A percentile compares a stretch with the other conserved stretches of the same genome.
Conservation (phyloP, 495 filamentous ascomycete species). For the Penicillium verhagenii region DNA sequence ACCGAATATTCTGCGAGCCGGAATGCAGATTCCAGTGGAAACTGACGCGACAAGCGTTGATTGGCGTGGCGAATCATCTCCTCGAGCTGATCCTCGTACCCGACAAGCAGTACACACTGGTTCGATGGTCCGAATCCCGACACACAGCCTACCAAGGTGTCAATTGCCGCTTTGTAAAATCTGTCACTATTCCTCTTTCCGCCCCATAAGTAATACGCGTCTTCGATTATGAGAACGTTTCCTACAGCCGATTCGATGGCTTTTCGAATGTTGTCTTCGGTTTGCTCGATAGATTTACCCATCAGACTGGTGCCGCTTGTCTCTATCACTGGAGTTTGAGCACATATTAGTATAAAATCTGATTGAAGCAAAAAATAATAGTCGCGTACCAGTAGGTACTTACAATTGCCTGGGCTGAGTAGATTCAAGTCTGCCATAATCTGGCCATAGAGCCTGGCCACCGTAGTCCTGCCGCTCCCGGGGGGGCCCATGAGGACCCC, state of each 20-base stretch:
- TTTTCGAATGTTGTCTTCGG: not conserved
- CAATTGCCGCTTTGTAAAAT: not conserved
- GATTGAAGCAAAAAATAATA: no score
- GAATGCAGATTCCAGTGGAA: not conserved
- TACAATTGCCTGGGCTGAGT: not conserved
- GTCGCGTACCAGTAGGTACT: not conserved
- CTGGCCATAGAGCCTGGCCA: not conserved
- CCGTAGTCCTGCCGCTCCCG: not conserved
- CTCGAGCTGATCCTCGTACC: not conserved
- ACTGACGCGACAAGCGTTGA: not conserved
- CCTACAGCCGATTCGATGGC: not conserved
- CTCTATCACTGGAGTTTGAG: not conserved
- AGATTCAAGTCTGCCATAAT: not conserved
- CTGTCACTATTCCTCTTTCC: not conserved
- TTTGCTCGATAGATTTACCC: not conserved
- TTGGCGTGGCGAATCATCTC: not conserved
- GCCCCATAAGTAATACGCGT: not conserved
- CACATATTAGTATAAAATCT: no score
- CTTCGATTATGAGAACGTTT: not conserved
- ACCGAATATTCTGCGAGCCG: not conserved
- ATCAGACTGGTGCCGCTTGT: not conserved
- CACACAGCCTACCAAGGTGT: not conserved
- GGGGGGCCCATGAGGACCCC: not conserved
- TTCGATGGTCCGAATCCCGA: not conserved
- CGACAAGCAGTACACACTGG: not conserved